Evolutionary conservation across 2,329 filamentous ascomycete genomes (phyloP).

Genomic region (Penicillium freii): DNA sequence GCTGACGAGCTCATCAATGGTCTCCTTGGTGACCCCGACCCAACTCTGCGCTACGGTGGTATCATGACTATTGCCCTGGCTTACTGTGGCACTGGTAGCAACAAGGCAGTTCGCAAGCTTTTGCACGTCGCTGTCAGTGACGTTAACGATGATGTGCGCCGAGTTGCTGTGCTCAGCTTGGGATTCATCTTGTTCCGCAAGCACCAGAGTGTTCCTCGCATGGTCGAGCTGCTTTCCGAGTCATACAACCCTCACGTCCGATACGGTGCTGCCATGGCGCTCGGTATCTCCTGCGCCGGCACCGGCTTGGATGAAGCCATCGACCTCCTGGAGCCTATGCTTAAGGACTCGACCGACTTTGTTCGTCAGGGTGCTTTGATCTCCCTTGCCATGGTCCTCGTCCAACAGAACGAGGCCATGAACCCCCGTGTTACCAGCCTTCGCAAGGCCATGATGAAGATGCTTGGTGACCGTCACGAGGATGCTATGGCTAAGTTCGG

Average conservation of each 20-base stretch:
- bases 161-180: slow-evolving; percentile 94
- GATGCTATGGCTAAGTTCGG: slow-evolving; percentile 99
- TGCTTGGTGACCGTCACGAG: slow-evolving; percentile 90
- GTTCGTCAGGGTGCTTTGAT: slow-evolving; percentile 96
- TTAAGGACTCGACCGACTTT: slow-evolving; percentile 98
- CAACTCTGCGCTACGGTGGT: slow-evolving; percentile 90
- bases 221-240: slow-evolving; percentile 97
- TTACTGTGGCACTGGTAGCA: slow-evolving; percentile 95
- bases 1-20: slow-evolving; percentile 94
- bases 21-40: slow-evolving; percentile 87
- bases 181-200: slow-evolving; percentile 99
- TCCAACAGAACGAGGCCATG: slow-evolving; percentile 99
- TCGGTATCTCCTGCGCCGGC: slow-evolving; percentile 95
- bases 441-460: slow-evolving; percentile 90
- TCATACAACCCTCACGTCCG: slow-evolving; percentile 98
- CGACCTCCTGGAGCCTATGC: slow-evolving; percentile 96
- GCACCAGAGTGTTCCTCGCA: slow-evolving; percentile 92
- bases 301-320: slow-evolving; percentile 95
- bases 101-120: slow-evolving; percentile 95
- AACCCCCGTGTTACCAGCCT: slow-evolving; percentile 93
- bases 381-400: slow-evolving; percentile 93
- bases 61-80: slow-evolving; percentile 98
- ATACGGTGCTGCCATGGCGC: slow-evolving; percentile 96
- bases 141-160: slow-evolving; percentile 94
- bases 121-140: slow-evolving; percentile 96